Base-by-base conservation (phyloP, 352 stramenopile species). In the Phytophthora pinifolia region DNA sequence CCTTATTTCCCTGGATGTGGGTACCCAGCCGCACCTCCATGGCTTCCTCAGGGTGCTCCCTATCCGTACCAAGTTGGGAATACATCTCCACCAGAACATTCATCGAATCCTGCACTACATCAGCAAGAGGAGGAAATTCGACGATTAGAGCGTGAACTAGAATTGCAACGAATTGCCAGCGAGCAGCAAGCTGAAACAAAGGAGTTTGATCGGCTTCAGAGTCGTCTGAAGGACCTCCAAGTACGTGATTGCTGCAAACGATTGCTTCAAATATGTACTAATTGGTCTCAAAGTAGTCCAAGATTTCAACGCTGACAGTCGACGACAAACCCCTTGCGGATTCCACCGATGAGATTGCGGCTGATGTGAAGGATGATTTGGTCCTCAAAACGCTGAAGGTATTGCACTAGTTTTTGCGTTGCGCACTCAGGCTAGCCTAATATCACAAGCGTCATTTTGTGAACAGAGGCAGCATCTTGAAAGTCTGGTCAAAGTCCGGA, bases 301-400 rank as follows among this genome's bases (percentile, higher is more conserved):
- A 70, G 43, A 50, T 74, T 8, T 59, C 46, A 4, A 60, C 46
- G 2, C 31, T 74, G 38, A 59, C 55, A 30, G 15, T 15, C n/a
- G 18, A 34, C 59, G 49, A 70, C n/a, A 41, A 46, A 3, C 2
- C 14, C 6, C 22, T 20, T 35, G 20, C 8, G 41, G 14, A 10
- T 38, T 18, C n/a, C 9, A 41, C 20, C 1, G 15, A 57, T 10
- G 17, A 41, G 18, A 14, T 15, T 36, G 37, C n/a, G 3, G 27
- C 37, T 18, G 70, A 69, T 4, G 54, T 73, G 0, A 56, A 69
- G 25, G 45, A 50, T 14, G 70, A 57, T 14, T n/a, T 22, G 10
- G 10, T 22, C 18, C 62, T 88, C 22, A 65, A 46, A n/a, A 68
- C 48, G 17, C 25, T 88, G 2, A 74, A 88, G 58, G 72, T 77